These are phyloP conservation scores for Tetramitus jugosus DNA, from an alignment of 208 protist species.

Conservation along the genomic window DNA sequence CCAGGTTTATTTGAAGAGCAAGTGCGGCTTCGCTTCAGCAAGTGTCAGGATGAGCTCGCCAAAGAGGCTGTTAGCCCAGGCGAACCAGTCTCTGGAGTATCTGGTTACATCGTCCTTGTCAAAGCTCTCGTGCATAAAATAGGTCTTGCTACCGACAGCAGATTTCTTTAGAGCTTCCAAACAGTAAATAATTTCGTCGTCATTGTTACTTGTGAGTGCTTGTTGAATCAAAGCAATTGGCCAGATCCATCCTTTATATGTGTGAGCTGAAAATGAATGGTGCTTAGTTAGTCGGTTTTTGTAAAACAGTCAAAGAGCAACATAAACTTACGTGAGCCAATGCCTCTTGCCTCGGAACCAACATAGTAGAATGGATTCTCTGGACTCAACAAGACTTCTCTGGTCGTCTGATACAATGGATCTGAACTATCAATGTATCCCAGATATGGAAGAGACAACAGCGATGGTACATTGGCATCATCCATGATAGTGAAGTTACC, in stretches of 20 bases:
- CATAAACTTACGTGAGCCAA: too few relatives aligned
- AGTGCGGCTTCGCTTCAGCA: not conserved
- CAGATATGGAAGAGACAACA: slow-evolving; percentile 33
- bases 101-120: slow-evolving; percentile 14
- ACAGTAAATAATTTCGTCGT: slow-evolving; percentile 31
- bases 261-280: too few relatives aligned
- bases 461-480: slow-evolving; percentile 35
- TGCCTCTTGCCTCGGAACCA: slow-evolving; percentile 23
- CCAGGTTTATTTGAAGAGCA: slow-evolving; percentile 12
- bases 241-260: slow-evolving; percentile 15
- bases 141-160: slow-evolving; percentile 12
- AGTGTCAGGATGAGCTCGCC: slow-evolving; percentile 35
- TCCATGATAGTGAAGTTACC: slow-evolving; percentile 33
- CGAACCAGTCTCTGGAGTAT: slow-evolving; percentile 34
- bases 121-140: slow-evolving; percentile 43
- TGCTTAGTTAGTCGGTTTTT: too few relatives aligned
- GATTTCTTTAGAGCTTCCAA: slow-evolving; percentile 22
- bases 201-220: slow-evolving; percentile 26
- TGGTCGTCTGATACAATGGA: slow-evolving; percentile 29
- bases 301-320: too few relatives aligned
- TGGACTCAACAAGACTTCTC: slow-evolving; percentile 11
- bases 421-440: slow-evolving; percentile 14
- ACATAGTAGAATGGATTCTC: slow-evolving; percentile 36
- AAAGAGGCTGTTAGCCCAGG: slow-evolving; percentile 41
- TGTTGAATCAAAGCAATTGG: slow-evolving; percentile 26